Base-by-base conservation (phyloP, 1,284 basidiomycete genomes). In the Boletus hoseneyae region DNA sequence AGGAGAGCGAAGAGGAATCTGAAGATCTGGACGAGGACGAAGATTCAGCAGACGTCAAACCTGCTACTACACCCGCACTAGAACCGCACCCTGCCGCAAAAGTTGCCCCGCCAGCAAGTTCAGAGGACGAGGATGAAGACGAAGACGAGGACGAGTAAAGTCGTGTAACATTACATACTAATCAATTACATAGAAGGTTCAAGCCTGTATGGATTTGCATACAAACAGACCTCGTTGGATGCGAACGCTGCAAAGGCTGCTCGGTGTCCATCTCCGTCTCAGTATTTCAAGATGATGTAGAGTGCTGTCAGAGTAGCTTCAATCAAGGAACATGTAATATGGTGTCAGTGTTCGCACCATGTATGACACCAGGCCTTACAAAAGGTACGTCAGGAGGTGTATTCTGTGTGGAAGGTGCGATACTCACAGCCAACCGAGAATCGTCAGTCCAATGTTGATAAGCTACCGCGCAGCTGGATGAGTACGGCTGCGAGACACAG, bases 201-300 rank as follows among this genome's bases (percentile, higher is more conserved):
- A 18, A 40, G 29, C 30, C 38, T 30, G 12, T 36, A 8, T n/a
- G 4, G 8, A 5, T 21, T 18, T 9, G 2, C 39, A 10, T 54
- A 34, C 25, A 34, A 37, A 30, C 18, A 4, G 34, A 21, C 21
- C 3, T n/a, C n/a, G n/a, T n/a, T n/a, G n/a, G n/a, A n/a, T 27
- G n/a, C 15, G 18, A 16, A 12, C 27, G 33, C 11, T 15, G 25
- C 10, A 16, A 12, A 10, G 39, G 15, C 2, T 9, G 8, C 27
- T 29, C 10, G 27, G 27, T 11, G 27, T n/a, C n/a, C n/a, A n/a
- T n/a, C n/a, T 29, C 10, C 1, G 15, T 25, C 44, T 60, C 63
- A 78, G 49, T 79, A 78, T 58, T 82, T 89, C 56, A 86, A 66
- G 56, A 88, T 87, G 65, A 89, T 86, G 68, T 87, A 89, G 13